Evolutionary conservation across 169 alveolate genomes (phyloP).

Genomic region (Sarcocystis neurona): DNA sequence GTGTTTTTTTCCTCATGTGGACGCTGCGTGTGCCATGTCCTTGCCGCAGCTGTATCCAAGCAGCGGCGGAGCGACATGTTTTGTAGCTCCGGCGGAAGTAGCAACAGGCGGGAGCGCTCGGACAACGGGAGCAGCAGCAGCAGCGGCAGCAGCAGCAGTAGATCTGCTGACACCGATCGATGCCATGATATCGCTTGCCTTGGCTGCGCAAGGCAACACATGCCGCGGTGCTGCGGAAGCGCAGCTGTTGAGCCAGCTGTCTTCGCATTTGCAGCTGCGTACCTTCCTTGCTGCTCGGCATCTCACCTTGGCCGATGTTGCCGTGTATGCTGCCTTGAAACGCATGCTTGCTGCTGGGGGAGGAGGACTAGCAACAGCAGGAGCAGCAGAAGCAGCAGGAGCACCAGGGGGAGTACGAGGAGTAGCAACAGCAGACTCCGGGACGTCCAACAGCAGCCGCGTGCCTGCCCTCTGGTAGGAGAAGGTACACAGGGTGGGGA

Average conservation of each 20-base stretch:
- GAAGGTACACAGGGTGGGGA: not conserved
- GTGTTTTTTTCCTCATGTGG: not conserved
- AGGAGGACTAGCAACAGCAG: not conserved
- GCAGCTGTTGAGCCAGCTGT: not conserved
- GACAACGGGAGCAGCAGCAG: too few relatives aligned
- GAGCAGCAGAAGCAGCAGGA: conserved; percentile 1
- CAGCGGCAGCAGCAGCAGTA: too few relatives aligned
- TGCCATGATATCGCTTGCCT: conserved; percentile 12
- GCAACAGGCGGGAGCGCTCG: not conserved
- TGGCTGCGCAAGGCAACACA: not conserved
- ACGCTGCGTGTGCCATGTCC: not conserved
- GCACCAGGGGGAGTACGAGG: not conserved
- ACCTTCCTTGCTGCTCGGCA: conserved; percentile 37
- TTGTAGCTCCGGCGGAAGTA: not conserved
- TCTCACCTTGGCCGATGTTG: conserved; percentile 50
- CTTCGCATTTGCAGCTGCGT: conserved; percentile 12
- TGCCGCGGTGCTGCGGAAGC: not conserved
- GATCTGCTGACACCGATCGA: too few relatives aligned
- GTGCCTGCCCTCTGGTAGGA: not conserved
- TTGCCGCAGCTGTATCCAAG: not conserved
- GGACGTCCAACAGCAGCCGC: too few relatives aligned
- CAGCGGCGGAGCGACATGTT: not conserved
- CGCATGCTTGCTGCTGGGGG: conserved; percentile 1
- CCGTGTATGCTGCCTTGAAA: conserved; percentile 17
- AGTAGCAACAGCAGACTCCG: too few relatives aligned